These are phyloP conservation scores for Irpex sp. DNA, from an alignment of 1,284 basidiomycete genomes.

Conservation along the genomic window DNA sequence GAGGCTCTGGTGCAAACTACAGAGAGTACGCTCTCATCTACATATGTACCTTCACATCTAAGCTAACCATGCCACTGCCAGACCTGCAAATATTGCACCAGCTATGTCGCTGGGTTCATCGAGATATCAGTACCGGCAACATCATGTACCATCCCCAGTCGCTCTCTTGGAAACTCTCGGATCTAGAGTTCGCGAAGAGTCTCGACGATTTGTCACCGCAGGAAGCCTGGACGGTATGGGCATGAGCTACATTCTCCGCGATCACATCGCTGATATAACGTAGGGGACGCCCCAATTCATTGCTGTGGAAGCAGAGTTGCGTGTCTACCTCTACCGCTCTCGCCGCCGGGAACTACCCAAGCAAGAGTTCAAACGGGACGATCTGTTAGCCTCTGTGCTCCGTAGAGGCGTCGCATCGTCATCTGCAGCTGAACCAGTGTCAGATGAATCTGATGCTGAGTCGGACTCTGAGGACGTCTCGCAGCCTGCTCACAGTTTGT, in stretches of 20 bases:
- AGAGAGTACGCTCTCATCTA: background rate
- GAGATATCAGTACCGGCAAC: slow-evolving; percentile 1
- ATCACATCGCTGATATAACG: background rate
- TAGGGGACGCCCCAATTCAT: background rate
- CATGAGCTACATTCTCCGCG: too few species aligned
- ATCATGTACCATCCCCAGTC: background rate
- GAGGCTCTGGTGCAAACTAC: background rate
- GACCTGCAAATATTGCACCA: background rate
- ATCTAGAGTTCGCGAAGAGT: background rate
- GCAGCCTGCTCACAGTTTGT: background rate
- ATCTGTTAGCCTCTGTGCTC: too few species aligned
- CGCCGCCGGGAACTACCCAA: background rate
- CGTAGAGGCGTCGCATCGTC: background rate
- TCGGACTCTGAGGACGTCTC: background rate
- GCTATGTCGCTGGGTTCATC: background rate
- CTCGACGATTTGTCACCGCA: background rate
- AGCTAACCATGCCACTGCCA: background rate
- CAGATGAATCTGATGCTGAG: too few species aligned
- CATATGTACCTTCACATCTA: background rate
- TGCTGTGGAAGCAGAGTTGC: background rate
- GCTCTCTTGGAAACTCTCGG: background rate
- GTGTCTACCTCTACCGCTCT: background rate
- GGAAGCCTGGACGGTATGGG: background rate
- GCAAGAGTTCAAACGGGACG: background rate
- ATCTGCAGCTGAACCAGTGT: too few species aligned